phyloP scores from a whole-genome alignment of 192 early-diverging fungal genomes.

The Neocallimastix lanati region DNA sequence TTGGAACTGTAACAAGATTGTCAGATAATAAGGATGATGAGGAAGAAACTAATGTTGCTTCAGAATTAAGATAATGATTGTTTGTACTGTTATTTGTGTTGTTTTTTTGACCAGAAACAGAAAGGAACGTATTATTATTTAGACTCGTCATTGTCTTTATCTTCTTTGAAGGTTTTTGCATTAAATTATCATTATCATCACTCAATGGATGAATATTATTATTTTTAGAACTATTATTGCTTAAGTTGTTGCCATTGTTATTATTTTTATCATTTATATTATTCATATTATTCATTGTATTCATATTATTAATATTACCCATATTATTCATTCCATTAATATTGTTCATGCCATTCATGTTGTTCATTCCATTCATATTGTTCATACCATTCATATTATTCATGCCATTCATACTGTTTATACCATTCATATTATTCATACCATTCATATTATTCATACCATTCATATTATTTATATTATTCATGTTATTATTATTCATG shows the following conservation, averaged over 20 bases:
- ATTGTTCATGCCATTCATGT: background rate
- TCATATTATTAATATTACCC: too few relatives aligned
- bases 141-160: background rate
- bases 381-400: background rate
- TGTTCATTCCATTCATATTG: background rate
- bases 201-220: background rate
- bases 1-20: background rate
- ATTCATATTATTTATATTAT: background rate
- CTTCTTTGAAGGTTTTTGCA: background rate
- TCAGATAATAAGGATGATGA: background rate
- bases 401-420: background rate
- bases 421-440: background rate
- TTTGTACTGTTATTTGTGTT: background rate
- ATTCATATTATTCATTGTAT: background rate
- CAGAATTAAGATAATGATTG: background rate
- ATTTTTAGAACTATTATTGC: background rate
- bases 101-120: background rate
- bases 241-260: background rate
- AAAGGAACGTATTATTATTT: background rate
- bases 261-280: too few relatives aligned
- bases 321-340: too few relatives aligned
- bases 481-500: background rate
- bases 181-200: background rate
- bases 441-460: background rate
- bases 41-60: background rate